These are phyloP conservation scores for Lonicera japonica DNA, from an alignment of 129 eudicot species.

Conservation along the genomic window DNA sequence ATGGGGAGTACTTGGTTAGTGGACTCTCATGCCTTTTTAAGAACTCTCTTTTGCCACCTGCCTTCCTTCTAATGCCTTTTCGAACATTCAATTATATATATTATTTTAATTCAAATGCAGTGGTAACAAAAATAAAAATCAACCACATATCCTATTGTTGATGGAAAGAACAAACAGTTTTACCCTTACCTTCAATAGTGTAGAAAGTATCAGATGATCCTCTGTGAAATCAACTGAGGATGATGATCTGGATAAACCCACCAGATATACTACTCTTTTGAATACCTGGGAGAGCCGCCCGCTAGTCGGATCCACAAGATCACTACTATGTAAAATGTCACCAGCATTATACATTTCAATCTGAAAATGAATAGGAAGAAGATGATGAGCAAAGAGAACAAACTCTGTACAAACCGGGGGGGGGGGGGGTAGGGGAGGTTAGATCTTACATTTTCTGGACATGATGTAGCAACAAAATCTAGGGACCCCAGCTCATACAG, in stretches of 20 bases:
- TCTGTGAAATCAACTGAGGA: slow-evolving; percentile 11
- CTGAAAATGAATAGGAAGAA: slow-evolving; percentile 18
- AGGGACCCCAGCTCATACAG: too few relatives aligned
- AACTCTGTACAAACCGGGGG: too few relatives aligned
- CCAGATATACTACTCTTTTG: slow-evolving; percentile 32
- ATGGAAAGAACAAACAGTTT: not conserved
- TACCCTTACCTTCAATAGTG: slow-evolving; percentile 43
- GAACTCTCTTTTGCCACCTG: too few relatives aligned
- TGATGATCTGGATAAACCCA: slow-evolving; percentile 26
- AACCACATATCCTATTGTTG: not conserved
- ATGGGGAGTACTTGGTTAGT: too few relatives aligned
- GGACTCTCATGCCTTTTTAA: too few relatives aligned
- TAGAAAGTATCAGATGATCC: slow-evolving; percentile 42
- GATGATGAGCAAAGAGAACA: not conserved
- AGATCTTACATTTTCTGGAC: not conserved
- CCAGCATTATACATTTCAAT: slow-evolving; percentile 78
- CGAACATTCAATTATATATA: too few relatives aligned
- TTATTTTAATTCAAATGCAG: too few relatives aligned
- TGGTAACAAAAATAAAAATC: not conserved
- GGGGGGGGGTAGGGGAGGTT: not conserved
- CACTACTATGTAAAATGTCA: slow-evolving; percentile 26
- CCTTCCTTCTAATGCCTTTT: too few relatives aligned
- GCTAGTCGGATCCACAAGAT: slow-evolving; percentile 44
- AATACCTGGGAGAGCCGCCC: slow-evolving; percentile 43
- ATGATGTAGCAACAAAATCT: not conserved